phyloP scores from a whole-genome alignment of 306 rosid genomes.

The Vigna hirtella region DNA sequence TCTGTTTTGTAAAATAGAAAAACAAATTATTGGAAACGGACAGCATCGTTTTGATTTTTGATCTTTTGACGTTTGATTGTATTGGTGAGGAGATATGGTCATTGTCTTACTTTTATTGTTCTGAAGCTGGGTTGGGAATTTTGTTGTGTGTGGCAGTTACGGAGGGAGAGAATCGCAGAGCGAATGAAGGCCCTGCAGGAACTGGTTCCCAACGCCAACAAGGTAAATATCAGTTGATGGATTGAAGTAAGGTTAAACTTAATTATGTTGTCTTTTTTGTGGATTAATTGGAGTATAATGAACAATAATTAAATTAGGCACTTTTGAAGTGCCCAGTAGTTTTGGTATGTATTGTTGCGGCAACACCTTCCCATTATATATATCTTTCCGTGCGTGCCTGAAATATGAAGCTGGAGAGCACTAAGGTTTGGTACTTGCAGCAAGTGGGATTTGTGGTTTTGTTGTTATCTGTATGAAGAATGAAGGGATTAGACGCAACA shows the following conservation, averaged over 20 bases:
- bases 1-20: background rate
- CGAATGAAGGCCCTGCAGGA: conserved; percentile 98
- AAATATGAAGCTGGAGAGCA: conserved; percentile 29
- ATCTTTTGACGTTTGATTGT: conserved; percentile 28
- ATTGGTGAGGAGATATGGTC: background rate
- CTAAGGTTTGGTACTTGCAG: background rate
- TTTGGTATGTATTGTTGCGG: background rate
- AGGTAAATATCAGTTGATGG: conserved; percentile 52
- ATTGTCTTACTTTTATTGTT: background rate
- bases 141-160: conserved; percentile 63
- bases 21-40: background rate
- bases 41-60: background rate
- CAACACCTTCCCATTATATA: background rate
- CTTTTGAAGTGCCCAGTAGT: conserved; percentile 12
- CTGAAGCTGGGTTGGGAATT: background rate
- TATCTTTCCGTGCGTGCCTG: conserved; percentile 38
- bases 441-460: conserved; percentile 21
- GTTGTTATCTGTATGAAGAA: background rate
- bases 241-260: background rate
- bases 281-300: background rate
- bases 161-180: conserved; percentile 99
- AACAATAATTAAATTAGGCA: background rate
- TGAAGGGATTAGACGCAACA: background rate
- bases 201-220: conserved; percentile 95
- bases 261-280: background rate